Conservation (phyloP, 1,284 basidiomycete genomes). For the Ganoderma sinense region DNA sequence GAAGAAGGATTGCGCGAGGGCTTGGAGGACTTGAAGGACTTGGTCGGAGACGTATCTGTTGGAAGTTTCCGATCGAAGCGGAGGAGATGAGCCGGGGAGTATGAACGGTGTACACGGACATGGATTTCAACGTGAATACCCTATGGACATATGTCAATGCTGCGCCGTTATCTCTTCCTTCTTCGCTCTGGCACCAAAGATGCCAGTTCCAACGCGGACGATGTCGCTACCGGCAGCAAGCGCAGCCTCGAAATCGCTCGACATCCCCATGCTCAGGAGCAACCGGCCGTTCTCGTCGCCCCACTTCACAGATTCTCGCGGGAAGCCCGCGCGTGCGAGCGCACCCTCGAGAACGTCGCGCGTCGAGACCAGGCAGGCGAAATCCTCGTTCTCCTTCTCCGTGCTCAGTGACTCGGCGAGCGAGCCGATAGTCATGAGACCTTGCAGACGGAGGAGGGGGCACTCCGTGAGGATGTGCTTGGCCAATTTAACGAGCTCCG, state of each 20-base stretch:
- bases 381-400: constrained; percentile 83
- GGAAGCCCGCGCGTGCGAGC: constrained; percentile 45
- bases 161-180: constrained; percentile 44
- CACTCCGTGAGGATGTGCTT: constrained; percentile 77
- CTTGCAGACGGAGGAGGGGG: constrained; percentile 78
- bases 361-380: constrained; percentile 73
- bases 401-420: constrained; percentile 71
- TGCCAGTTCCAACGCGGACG: constrained; percentile 91
- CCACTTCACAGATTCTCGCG: constrained; percentile 47
- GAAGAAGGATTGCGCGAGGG: not conserved
- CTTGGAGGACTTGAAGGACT: not conserved
- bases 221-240: constrained; percentile 86
- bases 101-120: not conserved
- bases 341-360: constrained; percentile 61
- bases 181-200: constrained; percentile 81
- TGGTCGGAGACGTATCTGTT: not conserved
- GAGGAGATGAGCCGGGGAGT: not conserved
- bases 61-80: not conserved
- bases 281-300: constrained; percentile 62
- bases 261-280: constrained; percentile 98
- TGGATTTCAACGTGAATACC: not conserved
- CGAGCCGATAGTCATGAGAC: constrained; percentile 97
- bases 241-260: constrained; percentile 91
- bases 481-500: constrained; percentile 75
- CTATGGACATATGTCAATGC: not conserved